A percentile compares a stretch with the other conserved stretches of the same genome.
Evolutionary conservation across 345 rosid genomes (phyloP).

Genomic region (Hibiscus tridactylites): DNA sequence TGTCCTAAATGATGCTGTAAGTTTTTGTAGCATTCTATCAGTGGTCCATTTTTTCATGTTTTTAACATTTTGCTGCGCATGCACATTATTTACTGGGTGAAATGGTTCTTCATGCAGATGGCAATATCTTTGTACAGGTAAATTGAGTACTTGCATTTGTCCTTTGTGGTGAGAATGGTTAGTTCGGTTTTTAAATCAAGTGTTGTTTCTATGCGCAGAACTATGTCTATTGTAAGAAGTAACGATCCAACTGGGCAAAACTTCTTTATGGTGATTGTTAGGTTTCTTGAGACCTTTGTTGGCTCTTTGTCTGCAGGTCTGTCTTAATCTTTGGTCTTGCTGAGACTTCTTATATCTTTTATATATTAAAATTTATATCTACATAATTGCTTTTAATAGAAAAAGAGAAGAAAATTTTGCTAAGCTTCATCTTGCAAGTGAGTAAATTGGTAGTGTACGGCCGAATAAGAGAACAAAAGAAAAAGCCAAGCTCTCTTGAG

Average conservation of each 20-base stretch:
- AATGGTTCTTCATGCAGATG: slow-evolving; percentile 44
- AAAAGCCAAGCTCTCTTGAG: neutral
- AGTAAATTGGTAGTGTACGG: neutral
- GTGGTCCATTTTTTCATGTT: slow-evolving; percentile 8
- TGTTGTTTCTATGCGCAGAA: slow-evolving; percentile 48
- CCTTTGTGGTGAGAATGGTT: neutral
- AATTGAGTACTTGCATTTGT: slow-evolving; percentile 14
- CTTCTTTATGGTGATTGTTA: slow-evolving; percentile 70
- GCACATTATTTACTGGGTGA: slow-evolving; percentile 6
- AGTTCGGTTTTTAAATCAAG: slow-evolving; percentile 15
- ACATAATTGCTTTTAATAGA: neutral
- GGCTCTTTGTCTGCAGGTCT: slow-evolving; percentile 97
- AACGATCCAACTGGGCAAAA: slow-evolving; percentile 57
- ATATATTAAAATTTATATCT: neutral
- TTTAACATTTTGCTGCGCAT: slow-evolving; percentile 6
- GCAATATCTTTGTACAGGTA: slow-evolving; percentile 97
- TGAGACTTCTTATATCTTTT: neutral
- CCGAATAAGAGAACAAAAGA: neutral
- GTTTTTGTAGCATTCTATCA: slow-evolving; percentile 18
- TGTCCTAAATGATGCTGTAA: slow-evolving; percentile 97
- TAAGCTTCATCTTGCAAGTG: neutral
- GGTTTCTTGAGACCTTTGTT: slow-evolving; percentile 94
- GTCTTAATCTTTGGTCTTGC: slow-evolving; percentile 15
- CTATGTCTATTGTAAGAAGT: slow-evolving; percentile 86
- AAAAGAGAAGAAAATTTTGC: neutral